These are phyloP conservation scores for Scopulariopsis brevicaulis DNA, from an alignment of 2,329 filamentous ascomycete genomes.

Conservation along the genomic window DNA sequence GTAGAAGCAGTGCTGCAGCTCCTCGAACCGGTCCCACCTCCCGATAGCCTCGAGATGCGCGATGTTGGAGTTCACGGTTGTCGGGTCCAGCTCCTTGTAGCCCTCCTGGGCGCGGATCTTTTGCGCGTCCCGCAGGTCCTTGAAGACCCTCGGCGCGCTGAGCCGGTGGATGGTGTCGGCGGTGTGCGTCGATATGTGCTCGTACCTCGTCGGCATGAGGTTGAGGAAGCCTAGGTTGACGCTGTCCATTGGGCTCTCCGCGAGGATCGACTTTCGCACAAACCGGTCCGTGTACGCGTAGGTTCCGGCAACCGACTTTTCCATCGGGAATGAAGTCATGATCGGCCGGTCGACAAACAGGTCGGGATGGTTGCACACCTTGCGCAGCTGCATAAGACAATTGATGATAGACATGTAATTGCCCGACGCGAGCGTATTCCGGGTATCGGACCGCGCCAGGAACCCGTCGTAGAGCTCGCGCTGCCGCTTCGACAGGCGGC, in stretches of 20 bases:
- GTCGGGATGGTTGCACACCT: constrained; percentile 97
- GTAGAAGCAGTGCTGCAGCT: constrained; percentile 71
- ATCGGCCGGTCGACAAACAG: constrained; percentile 93
- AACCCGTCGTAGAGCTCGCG: constrained; percentile 95
- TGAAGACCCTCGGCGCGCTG: constrained; percentile 57
- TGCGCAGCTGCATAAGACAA: constrained; percentile 92
- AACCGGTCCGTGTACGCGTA: constrained; percentile 64
- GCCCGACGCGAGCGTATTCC: constrained; percentile 77
- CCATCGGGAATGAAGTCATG: constrained; percentile 92
- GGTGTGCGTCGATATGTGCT: constrained; percentile 45
- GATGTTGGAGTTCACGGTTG: constrained; percentile 58
- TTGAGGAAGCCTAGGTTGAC: constrained; percentile 72
- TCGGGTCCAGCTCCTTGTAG: constrained; percentile 46
- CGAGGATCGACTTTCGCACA: constrained; percentile 55
- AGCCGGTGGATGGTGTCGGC: constrained; percentile 50
- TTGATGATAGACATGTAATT: constrained; percentile 98
- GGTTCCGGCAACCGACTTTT: constrained; percentile 61
- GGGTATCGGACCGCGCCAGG: constrained; percentile 79
- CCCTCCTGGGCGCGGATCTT: constrained; percentile 46
- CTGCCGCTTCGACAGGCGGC: constrained; percentile 87
- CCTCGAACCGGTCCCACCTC: constrained; percentile 60
- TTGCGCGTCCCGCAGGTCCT: constrained; percentile 63
- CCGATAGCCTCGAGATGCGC: constrained; percentile 61
- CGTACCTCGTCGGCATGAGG: constrained; percentile 60
- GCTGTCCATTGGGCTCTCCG: constrained; percentile 46